Conservation (phyloP, 192 early-diverging fungal species). For the Coemansia sp. region DNA sequence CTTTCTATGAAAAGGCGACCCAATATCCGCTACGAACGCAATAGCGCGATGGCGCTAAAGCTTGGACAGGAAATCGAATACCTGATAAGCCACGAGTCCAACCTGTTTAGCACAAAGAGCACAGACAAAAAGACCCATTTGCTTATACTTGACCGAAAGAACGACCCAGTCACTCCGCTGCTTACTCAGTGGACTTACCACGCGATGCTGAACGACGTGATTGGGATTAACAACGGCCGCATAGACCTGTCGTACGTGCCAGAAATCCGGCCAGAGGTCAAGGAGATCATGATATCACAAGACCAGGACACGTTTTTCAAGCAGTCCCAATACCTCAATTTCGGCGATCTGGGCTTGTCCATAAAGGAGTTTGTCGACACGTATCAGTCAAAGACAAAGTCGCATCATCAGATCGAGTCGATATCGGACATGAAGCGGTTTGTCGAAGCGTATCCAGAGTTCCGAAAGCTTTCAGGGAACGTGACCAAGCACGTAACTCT, state of each 20-base stretch:
- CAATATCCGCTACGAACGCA: constrained; percentile 84
- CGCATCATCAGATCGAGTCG: constrained; percentile 87
- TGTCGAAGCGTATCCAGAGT: constrained; percentile 98
- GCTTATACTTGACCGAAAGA: constrained; percentile 87
- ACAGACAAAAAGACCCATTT: constrained; percentile 82
- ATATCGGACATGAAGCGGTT: constrained; percentile 99
- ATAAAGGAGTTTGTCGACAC: constrained; percentile 95
- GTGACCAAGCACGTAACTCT: constrained; percentile 97
- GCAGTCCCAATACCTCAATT: constrained; percentile 85
- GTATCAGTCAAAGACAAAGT: constrained; percentile 90
- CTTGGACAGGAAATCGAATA: constrained; percentile 71
- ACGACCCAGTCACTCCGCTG: constrained; percentile 94
- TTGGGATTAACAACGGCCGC: constrained; percentile 90
- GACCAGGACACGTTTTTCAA: constrained; percentile 94
- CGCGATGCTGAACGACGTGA: constrained; percentile 95
- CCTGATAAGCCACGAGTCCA: constrained; percentile 46
- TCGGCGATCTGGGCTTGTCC: constrained; percentile 91
- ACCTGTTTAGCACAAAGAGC: constrained; percentile 42
- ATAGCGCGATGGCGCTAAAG: constrained; percentile 77
- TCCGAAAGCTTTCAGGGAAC: constrained; percentile 93
- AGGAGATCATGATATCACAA: constrained; percentile 88
- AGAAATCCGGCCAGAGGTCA: constrained; percentile 75
- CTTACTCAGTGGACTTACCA: constrained; percentile 99
- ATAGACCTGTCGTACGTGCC: constrained; percentile 89
- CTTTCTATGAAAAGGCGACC: constrained; percentile 91